Evolutionary conservation across 1,284 basidiomycete species (phyloP).

Genomic region (Taiwanofungus camphoratus): DNA sequence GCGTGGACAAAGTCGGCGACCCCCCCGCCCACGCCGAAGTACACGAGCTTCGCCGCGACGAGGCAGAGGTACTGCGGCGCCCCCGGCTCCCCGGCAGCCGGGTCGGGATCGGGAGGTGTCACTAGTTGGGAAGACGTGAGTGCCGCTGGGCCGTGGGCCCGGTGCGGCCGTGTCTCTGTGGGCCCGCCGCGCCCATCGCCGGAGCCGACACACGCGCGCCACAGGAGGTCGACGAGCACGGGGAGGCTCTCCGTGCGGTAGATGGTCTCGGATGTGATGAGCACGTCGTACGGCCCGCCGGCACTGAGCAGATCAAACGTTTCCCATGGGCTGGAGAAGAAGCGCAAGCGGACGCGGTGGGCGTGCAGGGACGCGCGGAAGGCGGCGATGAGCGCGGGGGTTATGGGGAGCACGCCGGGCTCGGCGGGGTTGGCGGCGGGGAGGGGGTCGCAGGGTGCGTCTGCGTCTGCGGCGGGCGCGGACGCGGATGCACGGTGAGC

Average conservation of each 20-base stretch:
- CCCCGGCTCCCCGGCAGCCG: conserved; percentile 2
- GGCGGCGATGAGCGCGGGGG: conserved; percentile 54
- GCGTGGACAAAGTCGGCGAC: conserved; percentile 65
- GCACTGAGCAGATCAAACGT: conserved; percentile 35
- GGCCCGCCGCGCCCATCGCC: neutral
- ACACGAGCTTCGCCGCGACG: conserved; percentile 86
- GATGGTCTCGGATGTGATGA: conserved; percentile 92
- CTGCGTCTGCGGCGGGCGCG: conserved; percentile 21
- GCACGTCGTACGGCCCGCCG: conserved; percentile 52
- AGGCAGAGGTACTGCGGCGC: conserved; percentile 43
- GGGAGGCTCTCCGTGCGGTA: conserved; percentile 71
- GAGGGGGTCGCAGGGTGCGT: conserved; percentile 20
- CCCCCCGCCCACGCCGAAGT: conserved; percentile 96
- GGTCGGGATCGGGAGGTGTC: conserved; percentile 3
- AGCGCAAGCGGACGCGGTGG: conserved; percentile 56
- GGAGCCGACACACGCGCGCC: conserved; percentile 26
- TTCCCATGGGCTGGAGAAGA: conserved; percentile 84
- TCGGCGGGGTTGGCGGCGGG: conserved; percentile 22
- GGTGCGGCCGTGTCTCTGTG: no score
- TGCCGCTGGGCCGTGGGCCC: no score
- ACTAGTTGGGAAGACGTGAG: no score
- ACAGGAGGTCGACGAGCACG: conserved; percentile 58
- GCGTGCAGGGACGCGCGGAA: conserved; percentile 56
- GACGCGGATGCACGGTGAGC: conserved; percentile 28
- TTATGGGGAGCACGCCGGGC: conserved; percentile 56